A percentile compares a stretch with the other conserved stretches of the same genome.
These are phyloP conservation scores for Cladophialophora yegresii DNA, from an alignment of 2,329 filamentous ascomycete genomes.

Conservation along the genomic window DNA sequence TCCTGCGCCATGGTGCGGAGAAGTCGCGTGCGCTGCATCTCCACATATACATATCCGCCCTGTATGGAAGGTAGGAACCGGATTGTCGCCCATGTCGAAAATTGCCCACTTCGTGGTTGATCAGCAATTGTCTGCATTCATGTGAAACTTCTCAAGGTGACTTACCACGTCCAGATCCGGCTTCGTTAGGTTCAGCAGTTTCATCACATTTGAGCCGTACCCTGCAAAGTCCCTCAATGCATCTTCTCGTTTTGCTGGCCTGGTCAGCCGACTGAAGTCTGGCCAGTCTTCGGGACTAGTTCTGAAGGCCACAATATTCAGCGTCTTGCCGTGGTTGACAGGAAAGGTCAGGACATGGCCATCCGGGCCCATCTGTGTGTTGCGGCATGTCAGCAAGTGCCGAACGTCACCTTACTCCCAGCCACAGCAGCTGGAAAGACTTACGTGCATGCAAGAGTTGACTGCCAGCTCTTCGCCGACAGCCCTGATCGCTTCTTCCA, in stretches of 20 bases:
- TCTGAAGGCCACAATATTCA: constrained; percentile 59
- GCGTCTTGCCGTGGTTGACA: constrained; percentile 57
- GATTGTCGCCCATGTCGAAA: constrained; percentile 45
- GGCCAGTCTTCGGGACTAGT: constrained; percentile 49
- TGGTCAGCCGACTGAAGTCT: constrained; percentile 44
- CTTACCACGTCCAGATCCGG: constrained; percentile 37
- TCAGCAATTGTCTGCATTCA: constrained; percentile 23
- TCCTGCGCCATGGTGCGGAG: constrained; percentile 47
- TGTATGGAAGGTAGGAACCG: constrained; percentile 44
- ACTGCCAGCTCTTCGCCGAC: constrained; percentile 54
- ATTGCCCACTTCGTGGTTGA: constrained; percentile 44
- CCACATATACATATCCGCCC: constrained; percentile 43
- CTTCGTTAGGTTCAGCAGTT: constrained; percentile 39
- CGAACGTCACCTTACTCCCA: background rate
- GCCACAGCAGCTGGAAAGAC: constrained; percentile 5
- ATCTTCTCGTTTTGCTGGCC: constrained; percentile 38
- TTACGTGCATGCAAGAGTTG: constrained; percentile 47
- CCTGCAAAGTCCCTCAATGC: constrained; percentile 33
- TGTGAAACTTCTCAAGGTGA: background rate
- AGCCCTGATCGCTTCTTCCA: constrained; percentile 53
- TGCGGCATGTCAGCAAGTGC: constrained; percentile 10
- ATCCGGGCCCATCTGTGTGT: constrained; percentile 59
- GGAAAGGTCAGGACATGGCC: constrained; percentile 65
- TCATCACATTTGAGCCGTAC: constrained; percentile 33
- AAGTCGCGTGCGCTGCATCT: constrained; percentile 48